Conservation (phyloP, 1,139 yeast genomes). For the Blastobotrys proliferans region DNA sequence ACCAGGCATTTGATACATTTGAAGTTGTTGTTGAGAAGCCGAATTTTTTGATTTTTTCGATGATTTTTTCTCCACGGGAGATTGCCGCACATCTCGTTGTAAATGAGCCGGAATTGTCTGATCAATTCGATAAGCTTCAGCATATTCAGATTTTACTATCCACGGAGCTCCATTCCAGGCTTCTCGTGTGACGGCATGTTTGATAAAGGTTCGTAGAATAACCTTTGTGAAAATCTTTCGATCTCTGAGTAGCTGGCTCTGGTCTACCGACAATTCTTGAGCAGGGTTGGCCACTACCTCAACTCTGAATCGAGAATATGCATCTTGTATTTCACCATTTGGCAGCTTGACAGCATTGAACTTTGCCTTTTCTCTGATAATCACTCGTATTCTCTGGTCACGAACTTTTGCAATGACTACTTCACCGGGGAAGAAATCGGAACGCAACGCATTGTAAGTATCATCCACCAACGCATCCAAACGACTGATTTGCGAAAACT, state of each 20-base stretch:
- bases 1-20: conserved; percentile 6
- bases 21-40: conserved; percentile 2
- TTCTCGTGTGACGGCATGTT: conserved; percentile 76
- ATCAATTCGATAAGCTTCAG: conserved; percentile 35
- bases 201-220: conserved; percentile 82
- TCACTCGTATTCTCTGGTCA: conserved; percentile 45
- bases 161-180: conserved; percentile 92
- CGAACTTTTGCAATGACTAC: conserved; percentile 54
- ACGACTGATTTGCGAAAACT: conserved; percentile 78
- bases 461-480: conserved; percentile 85
- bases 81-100: conserved; percentile 14
- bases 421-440: conserved; percentile 91
- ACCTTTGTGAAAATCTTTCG: conserved; percentile 86
- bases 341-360: conserved; percentile 39
- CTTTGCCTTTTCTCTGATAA: conserved; percentile 52
- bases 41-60: conserved; percentile 7
- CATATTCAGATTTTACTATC: conserved; percentile 80
- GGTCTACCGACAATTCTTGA: conserved; percentile 66
- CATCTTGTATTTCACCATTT: conserved; percentile 50
- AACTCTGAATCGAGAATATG: conserved; percentile 68
- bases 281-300: conserved; percentile 46
- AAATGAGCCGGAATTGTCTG: conserved; percentile 34
- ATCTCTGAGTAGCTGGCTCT: conserved; percentile 71
- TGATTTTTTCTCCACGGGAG: conserved; percentile 3
- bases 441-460: conserved; percentile 63